Percentiles rank a stretch among this genome's conserved stretches.
These are phyloP conservation scores for Epithemia pelagica DNA, from an alignment of 108 stramenopile species.

Conservation along the genomic window DNA sequence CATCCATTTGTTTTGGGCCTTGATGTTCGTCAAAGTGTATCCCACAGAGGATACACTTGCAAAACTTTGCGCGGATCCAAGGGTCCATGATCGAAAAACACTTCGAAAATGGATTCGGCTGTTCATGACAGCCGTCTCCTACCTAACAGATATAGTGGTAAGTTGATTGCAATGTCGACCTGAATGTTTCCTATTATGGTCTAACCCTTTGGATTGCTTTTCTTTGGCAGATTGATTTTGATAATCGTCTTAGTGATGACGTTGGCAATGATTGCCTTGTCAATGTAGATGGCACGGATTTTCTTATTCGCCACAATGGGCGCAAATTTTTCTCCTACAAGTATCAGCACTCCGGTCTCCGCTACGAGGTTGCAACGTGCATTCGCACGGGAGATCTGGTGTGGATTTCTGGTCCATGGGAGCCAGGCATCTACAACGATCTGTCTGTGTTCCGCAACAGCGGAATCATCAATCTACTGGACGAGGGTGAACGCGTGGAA, in stretches of 20 bases:
- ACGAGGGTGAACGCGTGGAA: slow-evolving; percentile 14
- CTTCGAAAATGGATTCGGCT: too few species aligned
- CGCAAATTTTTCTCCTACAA: slow-evolving; percentile 9
- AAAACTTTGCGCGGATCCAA: too few species aligned
- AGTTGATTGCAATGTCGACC: too few species aligned
- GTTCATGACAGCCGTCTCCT: too few species aligned
- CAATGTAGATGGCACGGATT: not conserved
- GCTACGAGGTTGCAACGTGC: slow-evolving; percentile 22
- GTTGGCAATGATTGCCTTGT: slow-evolving; percentile 4
- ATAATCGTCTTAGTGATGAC: not conserved
- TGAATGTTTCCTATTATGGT: too few species aligned
- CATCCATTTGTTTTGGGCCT: too few species aligned
- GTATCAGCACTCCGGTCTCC: slow-evolving; percentile 16
- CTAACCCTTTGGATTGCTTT: too few species aligned
- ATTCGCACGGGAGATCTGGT: slow-evolving; percentile 19
- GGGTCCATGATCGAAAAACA: too few species aligned
- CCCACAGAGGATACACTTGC: too few species aligned
- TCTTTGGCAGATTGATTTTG: not conserved
- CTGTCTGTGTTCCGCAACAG: slow-evolving; percentile 14
- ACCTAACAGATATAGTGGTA: too few species aligned
- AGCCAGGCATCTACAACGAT: slow-evolving; percentile 12
- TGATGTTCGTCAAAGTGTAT: too few species aligned
- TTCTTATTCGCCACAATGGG: not conserved
- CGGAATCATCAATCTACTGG: slow-evolving; percentile 7
- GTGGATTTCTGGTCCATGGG: slow-evolving; percentile 25